A percentile compares a stretch with the other conserved stretches of the same genome.
These are phyloP conservation scores for Achlya hypogyna DNA, from an alignment of 352 stramenopile genomes.

Conservation along the genomic window DNA sequence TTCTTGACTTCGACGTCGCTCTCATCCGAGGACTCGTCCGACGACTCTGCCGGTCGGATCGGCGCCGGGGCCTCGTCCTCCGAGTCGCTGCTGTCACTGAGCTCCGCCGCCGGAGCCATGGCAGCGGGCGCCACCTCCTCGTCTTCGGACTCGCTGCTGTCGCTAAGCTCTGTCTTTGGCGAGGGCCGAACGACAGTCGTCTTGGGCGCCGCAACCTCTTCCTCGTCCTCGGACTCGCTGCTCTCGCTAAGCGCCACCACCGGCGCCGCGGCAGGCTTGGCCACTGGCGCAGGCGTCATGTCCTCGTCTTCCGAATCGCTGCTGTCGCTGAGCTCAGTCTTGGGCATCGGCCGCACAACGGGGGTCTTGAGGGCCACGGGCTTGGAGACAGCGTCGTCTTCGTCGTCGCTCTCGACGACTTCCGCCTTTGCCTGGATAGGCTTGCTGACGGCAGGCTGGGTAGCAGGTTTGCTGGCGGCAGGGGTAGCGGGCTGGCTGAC, in stretches of 20 bases:
- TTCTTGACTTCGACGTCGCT: constrained; percentile 3
- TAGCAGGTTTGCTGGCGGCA: not conserved
- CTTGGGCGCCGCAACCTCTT: not conserved
- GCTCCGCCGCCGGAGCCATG: not conserved
- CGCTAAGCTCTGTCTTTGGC: not conserved
- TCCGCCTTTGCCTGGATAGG: not conserved
- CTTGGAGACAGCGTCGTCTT: not conserved
- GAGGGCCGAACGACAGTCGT: not conserved
- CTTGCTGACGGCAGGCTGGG: not conserved
- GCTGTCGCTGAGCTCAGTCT: constrained; percentile 1
- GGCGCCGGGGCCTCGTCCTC: not conserved
- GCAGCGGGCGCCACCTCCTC: not conserved
- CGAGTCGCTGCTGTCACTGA: constrained; percentile 2
- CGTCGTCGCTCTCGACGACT: not conserved
- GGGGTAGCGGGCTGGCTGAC: not conserved
- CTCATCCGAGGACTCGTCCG: not conserved
- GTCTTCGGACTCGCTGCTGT: not conserved
- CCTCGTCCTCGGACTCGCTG: not conserved
- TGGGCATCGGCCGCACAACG: not conserved
- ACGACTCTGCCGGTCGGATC: not conserved
- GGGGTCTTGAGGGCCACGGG: not conserved
- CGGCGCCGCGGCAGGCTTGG: too few relatives aligned
- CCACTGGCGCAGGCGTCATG: too few relatives aligned
- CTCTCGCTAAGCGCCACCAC: not conserved
- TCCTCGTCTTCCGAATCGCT: constrained; percentile 6